Percentiles rank a stretch among this genome's conserved stretches.
Conservation (phyloP, 1,139 yeast genomes). For the Zygosaccharomyces sapae region DNA sequence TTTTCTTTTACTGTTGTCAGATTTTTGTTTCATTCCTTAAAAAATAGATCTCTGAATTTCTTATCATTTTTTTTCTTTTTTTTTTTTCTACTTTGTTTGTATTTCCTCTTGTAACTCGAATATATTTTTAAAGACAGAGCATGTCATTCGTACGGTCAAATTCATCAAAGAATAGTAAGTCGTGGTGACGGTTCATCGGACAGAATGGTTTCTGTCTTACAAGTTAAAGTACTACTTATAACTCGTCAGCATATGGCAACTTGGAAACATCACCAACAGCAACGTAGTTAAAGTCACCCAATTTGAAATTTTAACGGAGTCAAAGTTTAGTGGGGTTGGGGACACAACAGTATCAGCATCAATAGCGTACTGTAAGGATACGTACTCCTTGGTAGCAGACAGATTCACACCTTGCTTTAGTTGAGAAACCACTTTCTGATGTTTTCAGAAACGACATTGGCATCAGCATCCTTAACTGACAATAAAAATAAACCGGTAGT, state of each 20-base stretch:
- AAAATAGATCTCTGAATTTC: not conserved
- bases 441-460: conserved; percentile 55
- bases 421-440: conserved; percentile 56
- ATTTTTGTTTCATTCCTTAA: not conserved
- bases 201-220: not conserved
- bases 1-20: not conserved
- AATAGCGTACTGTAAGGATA: conserved; percentile 44
- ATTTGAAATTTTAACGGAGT: conserved; percentile 50
- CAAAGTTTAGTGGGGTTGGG: conserved; percentile 40
- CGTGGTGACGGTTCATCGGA: not conserved
- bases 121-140: conserved; percentile 2
- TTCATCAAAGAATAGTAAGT: conserved; percentile 2
- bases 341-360: conserved; percentile 38
- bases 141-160: not conserved
- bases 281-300: conserved; percentile 73
- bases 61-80: not conserved
- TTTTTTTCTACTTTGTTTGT: not conserved
- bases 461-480: conserved; percentile 56
- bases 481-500: conserved; percentile 82
- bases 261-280: conserved; percentile 88
- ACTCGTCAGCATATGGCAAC: conserved; percentile 87
- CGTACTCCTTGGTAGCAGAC: conserved; percentile 43
- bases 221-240: conserved; percentile 41
- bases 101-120: conserved; percentile 1
- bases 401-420: conserved; percentile 53